A percentile compares a stretch with the other conserved stretches of the same genome.
Evolutionary conservation across 495 filamentous ascomycete species (phyloP).

Genomic region (Penicillium bovifimosum): DNA sequence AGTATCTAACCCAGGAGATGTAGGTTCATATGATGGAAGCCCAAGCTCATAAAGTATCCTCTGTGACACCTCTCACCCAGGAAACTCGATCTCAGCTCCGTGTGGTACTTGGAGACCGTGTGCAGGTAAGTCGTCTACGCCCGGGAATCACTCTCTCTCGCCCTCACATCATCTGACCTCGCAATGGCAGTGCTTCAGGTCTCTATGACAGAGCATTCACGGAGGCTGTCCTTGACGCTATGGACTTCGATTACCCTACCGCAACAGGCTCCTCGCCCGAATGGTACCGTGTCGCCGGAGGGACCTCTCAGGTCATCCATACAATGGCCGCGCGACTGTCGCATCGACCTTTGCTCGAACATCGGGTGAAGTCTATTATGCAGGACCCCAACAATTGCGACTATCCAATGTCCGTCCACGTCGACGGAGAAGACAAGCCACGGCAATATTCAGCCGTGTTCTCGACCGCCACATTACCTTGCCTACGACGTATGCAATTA

Average conservation of each 20-base stretch:
- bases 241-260: constrained; percentile 21
- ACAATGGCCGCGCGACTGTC: constrained; percentile 8
- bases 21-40: not conserved
- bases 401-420: not conserved
- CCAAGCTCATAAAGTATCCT: not conserved
- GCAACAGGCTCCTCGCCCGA: not conserved
- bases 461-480: constrained; percentile 15
- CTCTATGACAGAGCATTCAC: constrained; percentile 33
- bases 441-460: constrained; percentile 18
- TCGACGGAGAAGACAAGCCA: not conserved
- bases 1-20: constrained; percentile 10
- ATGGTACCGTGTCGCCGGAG: constrained; percentile 20
- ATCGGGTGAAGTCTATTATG: not conserved
- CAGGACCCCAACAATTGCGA: not conserved
- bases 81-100: not conserved
- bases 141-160: not conserved
- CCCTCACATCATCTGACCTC: not conserved
- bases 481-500: constrained; percentile 20
- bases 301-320: constrained; percentile 11
- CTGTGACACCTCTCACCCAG: not conserved
- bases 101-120: constrained; percentile 5
- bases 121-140: not conserved
- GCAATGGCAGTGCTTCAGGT: constrained; percentile 16
- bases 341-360: not conserved
- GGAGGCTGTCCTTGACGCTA: constrained; percentile 29